Evolutionary conservation across 768 basidiomycete species (phyloP), one percentile per base, ranked within the genome.

Genomic region (Chalciporus piperatus): DNA sequence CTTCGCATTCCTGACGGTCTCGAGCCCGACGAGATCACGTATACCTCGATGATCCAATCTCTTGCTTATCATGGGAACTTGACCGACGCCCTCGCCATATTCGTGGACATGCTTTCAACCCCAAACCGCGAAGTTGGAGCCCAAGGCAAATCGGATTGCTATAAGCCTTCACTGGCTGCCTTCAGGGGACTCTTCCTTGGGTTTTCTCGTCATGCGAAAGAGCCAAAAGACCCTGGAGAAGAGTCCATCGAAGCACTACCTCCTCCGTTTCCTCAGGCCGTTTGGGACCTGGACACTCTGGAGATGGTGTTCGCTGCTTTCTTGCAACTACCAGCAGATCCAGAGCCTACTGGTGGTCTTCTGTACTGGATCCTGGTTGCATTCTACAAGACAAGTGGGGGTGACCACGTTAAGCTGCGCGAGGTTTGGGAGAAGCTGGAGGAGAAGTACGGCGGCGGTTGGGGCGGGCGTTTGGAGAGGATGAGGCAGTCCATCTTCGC

Each of bases 101-200:
- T 92, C 59, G 68, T 75, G 39, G 88, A 92, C 55, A 84, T 92
- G 85, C 62, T 87, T 20, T 71, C 76, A 10, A 70, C 74, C 16
- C 68, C 71, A 25, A 74, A 77, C 51, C 46, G 65, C 32, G 73
- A 76, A 56, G 64, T 63, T 17, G 67, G 71, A 14, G 66, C 70
- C 22, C 54, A 63, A 17, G 67, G 67, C 5, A 47, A 60, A 17
- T 67, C 69, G 2, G 52, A 50, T 11, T 60, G 61, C 8, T 78
- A 75, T 49, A 66, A 62, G 22, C 80, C 80, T 3, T 79, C 74
- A 1, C 62, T 80, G 42, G 67, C 77, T 19, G 72, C 82, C 28
- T 93, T 85, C 65, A 81, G 88, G 19, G 80, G 80, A 16, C 64
- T 94, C 37, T 92, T 94, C 61, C 75, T 87, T 16, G 90, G 88